A percentile compares a stretch with the other conserved stretches of the same genome.
phyloP scores from a whole-genome alignment of 169 alveolate species.

The Theileria parva region DNA sequence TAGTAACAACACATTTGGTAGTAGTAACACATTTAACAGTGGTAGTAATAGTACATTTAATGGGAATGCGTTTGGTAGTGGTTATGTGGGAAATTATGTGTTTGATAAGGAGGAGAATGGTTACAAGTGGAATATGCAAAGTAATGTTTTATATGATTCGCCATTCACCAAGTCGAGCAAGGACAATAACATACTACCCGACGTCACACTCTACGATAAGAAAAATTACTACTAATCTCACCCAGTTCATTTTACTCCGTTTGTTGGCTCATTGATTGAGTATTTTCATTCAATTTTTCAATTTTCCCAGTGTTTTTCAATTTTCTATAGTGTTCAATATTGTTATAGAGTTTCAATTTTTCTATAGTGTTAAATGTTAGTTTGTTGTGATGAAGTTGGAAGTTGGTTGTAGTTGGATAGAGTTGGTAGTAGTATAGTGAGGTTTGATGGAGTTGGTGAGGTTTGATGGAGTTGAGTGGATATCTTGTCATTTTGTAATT shows the following conservation, averaged over 20 bases:
- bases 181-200: constrained; percentile 19
- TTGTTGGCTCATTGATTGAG: too few species aligned
- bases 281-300: too few species aligned
- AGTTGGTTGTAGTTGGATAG: too few species aligned
- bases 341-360: too few species aligned
- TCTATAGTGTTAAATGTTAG: too few species aligned
- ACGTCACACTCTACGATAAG: constrained; percentile 18
- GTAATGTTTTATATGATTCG: constrained; percentile 19
- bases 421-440: too few species aligned
- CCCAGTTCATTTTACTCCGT: too few species aligned
- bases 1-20: neutral
- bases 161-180: constrained; percentile 21
- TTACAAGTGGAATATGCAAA: constrained; percentile 25
- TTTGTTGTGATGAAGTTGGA: too few species aligned
- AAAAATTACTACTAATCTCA: neutral
- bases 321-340: too few species aligned
- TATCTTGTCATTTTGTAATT: neutral
- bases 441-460: neutral
- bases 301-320: too few species aligned
- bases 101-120: neutral
- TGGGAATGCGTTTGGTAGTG: neutral
- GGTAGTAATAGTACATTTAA: too few species aligned
- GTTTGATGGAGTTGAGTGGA: neutral
- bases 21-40: neutral
- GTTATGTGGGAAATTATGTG: neutral